These are phyloP conservation scores for Kuraishia piskuri DNA, from an alignment of 805 yeast genomes.

Conservation along the genomic window DNA sequence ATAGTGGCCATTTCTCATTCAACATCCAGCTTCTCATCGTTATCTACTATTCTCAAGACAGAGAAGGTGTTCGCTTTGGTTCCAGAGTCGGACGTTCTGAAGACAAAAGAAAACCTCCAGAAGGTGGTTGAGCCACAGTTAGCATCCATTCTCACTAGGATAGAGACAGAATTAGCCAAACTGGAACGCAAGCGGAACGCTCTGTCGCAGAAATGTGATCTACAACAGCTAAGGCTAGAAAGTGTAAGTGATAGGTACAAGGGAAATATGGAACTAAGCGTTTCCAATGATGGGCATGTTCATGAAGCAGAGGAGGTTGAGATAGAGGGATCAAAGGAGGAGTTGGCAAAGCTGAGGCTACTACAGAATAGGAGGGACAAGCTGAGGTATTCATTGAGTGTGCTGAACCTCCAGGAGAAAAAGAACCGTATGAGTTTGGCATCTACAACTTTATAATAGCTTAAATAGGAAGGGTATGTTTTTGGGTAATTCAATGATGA, in stretches of 20 bases:
- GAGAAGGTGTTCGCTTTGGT: conserved; percentile 31
- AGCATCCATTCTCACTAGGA: conserved; percentile 12
- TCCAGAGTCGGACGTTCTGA: conserved; percentile 29
- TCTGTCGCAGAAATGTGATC: conserved; percentile 22
- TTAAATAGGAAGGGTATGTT: neutral
- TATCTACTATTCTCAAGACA: conserved; percentile 25
- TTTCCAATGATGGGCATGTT: neutral
- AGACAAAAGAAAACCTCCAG: conserved; percentile 23
- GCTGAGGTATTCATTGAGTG: conserved; percentile 24
- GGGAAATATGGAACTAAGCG: neutral
- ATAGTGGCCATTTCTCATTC: conserved; percentile 21
- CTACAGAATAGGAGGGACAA: conserved; percentile 29
- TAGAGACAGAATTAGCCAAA: conserved; percentile 20
- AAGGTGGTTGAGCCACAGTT: conserved; percentile 27
- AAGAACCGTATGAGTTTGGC: conserved; percentile 3
- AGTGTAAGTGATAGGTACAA: conserved; percentile 8
- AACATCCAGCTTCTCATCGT: conserved; percentile 24
- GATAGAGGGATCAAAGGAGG: neutral
- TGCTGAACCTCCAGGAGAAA: conserved; percentile 3
- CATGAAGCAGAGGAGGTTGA: neutral
- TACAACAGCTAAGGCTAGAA: conserved; percentile 24
- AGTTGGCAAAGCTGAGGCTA: conserved; percentile 15
- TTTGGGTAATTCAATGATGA: neutral
- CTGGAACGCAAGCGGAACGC: conserved; percentile 19
- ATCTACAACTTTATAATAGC: neutral